A percentile compares a stretch with the other conserved stretches of the same genome.
phyloP scores from a whole-genome alignment of 257 asterid genomes.

The Gentiana straminea region DNA sequence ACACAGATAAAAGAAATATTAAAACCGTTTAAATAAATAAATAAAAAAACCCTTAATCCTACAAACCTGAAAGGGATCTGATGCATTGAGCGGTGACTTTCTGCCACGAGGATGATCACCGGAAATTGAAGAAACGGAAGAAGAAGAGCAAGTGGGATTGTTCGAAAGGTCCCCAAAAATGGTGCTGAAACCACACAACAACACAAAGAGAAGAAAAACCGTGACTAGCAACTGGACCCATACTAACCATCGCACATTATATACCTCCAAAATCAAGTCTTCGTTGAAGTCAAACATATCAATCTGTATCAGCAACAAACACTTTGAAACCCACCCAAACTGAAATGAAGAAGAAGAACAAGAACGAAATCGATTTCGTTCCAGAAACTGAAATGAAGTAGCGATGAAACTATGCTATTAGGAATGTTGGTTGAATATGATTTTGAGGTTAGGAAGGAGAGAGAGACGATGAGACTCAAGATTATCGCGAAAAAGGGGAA shows the following conservation, averaged over 20 bases:
- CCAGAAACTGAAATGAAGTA: too few species aligned
- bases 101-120: slow-evolving; percentile 4
- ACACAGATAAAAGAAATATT: too few species aligned
- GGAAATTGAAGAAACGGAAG: slow-evolving; percentile 24
- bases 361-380: not conserved
- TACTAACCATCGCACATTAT: slow-evolving; percentile 55
- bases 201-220: slow-evolving; percentile 46
- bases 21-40: too few species aligned
- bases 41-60: too few species aligned
- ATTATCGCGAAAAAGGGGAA: too few species aligned
- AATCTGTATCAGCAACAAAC: not conserved
- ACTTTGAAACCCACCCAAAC: not conserved
- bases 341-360: not conserved
- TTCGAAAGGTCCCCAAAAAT: slow-evolving; percentile 24
- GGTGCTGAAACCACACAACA: slow-evolving; percentile 43
- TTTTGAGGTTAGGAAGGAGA: too few species aligned
- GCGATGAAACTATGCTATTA: too few species aligned
- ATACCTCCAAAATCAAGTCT: slow-evolving; percentile 53
- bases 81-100: slow-evolving; percentile 11
- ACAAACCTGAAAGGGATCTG: slow-evolving; percentile 10
- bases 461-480: too few species aligned
- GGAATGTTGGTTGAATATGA: too few species aligned
- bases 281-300: slow-evolving; percentile 58
- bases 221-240: slow-evolving; percentile 65
- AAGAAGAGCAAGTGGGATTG: slow-evolving; percentile 12